Evolutionary conservation across 2,329 filamentous ascomycete genomes (phyloP), one percentile per base, ranked within the genome.

Genomic region (Cladobotryum protrusum): DNA sequence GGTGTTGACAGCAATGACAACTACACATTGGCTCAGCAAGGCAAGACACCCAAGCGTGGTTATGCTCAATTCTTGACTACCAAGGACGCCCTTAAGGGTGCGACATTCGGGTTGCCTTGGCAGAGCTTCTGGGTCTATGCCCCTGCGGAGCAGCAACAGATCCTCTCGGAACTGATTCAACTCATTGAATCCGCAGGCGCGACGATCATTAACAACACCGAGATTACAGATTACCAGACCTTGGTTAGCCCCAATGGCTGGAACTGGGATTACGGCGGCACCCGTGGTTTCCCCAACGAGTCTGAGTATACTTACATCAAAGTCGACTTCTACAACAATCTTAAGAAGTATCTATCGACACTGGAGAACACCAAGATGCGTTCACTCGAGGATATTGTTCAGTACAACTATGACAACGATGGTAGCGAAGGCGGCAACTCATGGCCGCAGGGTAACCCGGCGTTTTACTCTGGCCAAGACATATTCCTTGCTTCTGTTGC

Each of bases 251-350:
- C 81, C 0, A 63, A 77, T 44, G 83, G 83, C n/a, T 90, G 85
- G 85, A 73, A 89, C 64, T 90, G 86, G 77, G 83, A 86, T 58
- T 85, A 81, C 54, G 84, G 85, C 13, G 73, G 57, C 5, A 75
- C 71, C 1, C 77, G 83, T 4, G 82, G 83, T 2, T 81, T 71
- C 58, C 69, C 81, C n/a, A 87, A 89, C 53, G 80, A 88, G 65
- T 87, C 82, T 13, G 85, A 89, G 63, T 89, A 84, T 66, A 86
- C 82, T 0, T 80, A 85, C 44, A 74, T 89, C 56, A 88, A 87
- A 63, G 80, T 83, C 0, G 82, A 87, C 61, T 85, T 85, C 58
- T 85, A 85, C 65, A 76, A 75, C 59, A 73, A 78, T 60, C 73
- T 88, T 63, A 74, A 76, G 48, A 64, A 69, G 1, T 89, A 88